phyloP scores from a whole-genome alignment of 768 basidiomycete genomes.

The Filobasidium floriforme region DNA sequence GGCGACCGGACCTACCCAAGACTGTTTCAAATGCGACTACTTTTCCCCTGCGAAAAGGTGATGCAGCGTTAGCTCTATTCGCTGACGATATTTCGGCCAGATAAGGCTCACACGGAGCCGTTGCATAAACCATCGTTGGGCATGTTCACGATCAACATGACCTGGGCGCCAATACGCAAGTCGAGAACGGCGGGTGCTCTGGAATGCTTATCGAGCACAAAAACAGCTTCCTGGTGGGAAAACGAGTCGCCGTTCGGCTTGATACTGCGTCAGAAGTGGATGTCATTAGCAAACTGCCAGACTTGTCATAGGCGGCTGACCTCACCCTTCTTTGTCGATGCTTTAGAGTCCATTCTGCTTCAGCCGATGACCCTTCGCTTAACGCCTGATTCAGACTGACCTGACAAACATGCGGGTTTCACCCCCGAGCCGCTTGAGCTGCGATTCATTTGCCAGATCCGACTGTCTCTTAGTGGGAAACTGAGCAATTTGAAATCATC shows the following conservation, averaged over 20 bases:
- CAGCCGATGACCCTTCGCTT: background rate
- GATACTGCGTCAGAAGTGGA: background rate
- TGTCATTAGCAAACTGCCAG: background rate
- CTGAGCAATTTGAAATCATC: background rate
- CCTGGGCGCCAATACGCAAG: constrained; percentile 18
- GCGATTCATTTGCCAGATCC: constrained; percentile 13
- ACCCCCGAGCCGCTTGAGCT: constrained; percentile 11
- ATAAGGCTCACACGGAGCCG: constrained; percentile 14
- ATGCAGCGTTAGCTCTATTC: background rate
- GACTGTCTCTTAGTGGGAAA: constrained; percentile 17
- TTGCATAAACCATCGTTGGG: constrained; percentile 12
- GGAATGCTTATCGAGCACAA: constrained; percentile 19
- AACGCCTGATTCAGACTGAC: background rate
- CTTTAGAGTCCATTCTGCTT: background rate
- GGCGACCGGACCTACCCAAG: background rate
- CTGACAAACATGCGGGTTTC: constrained; percentile 12
- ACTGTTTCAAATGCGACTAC: constrained; percentile 15
- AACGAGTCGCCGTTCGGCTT: constrained; percentile 1
- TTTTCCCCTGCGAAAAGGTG: constrained; percentile 17
- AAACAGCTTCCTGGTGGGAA: constrained; percentile 9
- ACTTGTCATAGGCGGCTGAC: background rate
- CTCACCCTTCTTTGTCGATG: constrained; percentile 9
- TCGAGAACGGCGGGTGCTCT: constrained; percentile 14
- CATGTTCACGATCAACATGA: constrained; percentile 20
- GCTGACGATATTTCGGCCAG: background rate